Evolutionary conservation across 352 stramenopile genomes (phyloP).

Genomic region (Phytophthora parvispora): DNA sequence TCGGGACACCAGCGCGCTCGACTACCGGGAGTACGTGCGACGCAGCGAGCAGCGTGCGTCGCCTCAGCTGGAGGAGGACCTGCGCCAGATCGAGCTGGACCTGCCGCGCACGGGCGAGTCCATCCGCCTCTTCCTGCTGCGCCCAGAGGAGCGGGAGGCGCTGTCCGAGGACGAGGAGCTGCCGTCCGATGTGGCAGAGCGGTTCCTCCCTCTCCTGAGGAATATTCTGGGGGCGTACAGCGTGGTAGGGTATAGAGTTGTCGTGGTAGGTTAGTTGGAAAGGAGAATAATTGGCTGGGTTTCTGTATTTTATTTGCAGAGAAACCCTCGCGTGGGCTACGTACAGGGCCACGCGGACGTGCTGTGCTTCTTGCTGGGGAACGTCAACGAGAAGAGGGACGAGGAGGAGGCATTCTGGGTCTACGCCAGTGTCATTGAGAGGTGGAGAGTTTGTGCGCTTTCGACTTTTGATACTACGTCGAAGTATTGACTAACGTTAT

Average conservation of each 20-base stretch:
- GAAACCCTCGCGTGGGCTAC: slow-evolving; percentile 79
- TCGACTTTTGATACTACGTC: neutral
- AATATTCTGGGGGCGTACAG: slow-evolving; percentile 72
- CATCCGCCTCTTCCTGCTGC: slow-evolving; percentile 62
- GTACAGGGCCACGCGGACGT: slow-evolving; percentile 82
- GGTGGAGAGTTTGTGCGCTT: slow-evolving; percentile 28
- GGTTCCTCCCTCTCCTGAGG: slow-evolving; percentile 49
- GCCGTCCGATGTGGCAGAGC: slow-evolving; percentile 26
- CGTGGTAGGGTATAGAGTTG: slow-evolving; percentile 46
- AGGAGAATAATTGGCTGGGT: neutral
- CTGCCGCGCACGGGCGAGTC: slow-evolving; percentile 65
- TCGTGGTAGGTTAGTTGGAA: neutral
- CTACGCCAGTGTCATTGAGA: slow-evolving; percentile 75
- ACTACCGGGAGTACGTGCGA: slow-evolving; percentile 55
- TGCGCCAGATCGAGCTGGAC: slow-evolving; percentile 78
- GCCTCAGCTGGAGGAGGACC: slow-evolving; percentile 63
- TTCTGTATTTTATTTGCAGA: slow-evolving; percentile 26
- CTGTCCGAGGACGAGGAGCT: slow-evolving; percentile 31
- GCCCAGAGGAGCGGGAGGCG: slow-evolving; percentile 14
- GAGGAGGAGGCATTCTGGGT: slow-evolving; percentile 84
- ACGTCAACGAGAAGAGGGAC: slow-evolving; percentile 40
- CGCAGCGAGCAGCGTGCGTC: slow-evolving; percentile 33
- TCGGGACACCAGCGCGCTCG: slow-evolving; percentile 37
- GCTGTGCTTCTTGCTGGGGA: slow-evolving; percentile 73
- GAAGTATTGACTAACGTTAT: neutral